Conservation (phyloP, 2,329 filamentous ascomycete genomes). For the Bimuria novae-zelandiae region DNA sequence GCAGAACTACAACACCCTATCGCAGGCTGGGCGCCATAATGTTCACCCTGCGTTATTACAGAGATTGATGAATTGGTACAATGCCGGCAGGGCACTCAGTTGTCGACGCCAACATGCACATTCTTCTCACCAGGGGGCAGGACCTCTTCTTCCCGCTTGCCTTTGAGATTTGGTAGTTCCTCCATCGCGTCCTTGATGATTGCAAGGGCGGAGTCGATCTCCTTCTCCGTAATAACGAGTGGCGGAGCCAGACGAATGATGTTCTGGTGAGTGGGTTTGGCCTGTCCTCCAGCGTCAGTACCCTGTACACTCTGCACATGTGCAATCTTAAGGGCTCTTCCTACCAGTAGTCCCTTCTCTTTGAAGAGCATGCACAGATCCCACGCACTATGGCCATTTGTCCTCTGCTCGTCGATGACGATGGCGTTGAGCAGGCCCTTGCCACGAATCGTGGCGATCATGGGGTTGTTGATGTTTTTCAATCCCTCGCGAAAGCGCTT, state of each 20-base stretch:
- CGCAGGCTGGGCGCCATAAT: not conserved
- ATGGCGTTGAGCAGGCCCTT: conserved; percentile 96
- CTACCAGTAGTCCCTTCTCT: conserved; percentile 88
- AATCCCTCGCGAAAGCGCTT: conserved; percentile 82
- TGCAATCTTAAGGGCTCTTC: conserved; percentile 51
- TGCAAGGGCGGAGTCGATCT: conserved; percentile 75
- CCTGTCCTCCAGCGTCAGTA: conserved; percentile 59
- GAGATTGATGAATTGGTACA: not conserved
- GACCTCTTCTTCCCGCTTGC: conserved; percentile 56
- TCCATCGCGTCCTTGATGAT: conserved; percentile 82
- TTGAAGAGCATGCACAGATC: conserved; percentile 96
- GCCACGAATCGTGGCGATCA: conserved; percentile 82
- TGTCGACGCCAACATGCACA: conserved; percentile 63
- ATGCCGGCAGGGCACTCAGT: conserved; percentile 42
- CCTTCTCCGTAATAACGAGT: conserved; percentile 86
- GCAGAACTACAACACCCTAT: not conserved
- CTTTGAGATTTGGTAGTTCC: conserved; percentile 75
- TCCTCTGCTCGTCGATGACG: conserved; percentile 88
- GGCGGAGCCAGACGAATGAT: conserved; percentile 98
- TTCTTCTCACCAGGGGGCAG: conserved; percentile 65
- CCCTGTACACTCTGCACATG: conserved; percentile 33
- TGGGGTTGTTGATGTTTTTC: conserved; percentile 72
- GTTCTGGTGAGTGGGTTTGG: conserved; percentile 97
- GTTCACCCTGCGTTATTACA: not conserved
- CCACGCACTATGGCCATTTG: conserved; percentile 88